phyloP scores from a whole-genome alignment of 1,284 basidiomycete genomes.

The Mycena sp. region DNA sequence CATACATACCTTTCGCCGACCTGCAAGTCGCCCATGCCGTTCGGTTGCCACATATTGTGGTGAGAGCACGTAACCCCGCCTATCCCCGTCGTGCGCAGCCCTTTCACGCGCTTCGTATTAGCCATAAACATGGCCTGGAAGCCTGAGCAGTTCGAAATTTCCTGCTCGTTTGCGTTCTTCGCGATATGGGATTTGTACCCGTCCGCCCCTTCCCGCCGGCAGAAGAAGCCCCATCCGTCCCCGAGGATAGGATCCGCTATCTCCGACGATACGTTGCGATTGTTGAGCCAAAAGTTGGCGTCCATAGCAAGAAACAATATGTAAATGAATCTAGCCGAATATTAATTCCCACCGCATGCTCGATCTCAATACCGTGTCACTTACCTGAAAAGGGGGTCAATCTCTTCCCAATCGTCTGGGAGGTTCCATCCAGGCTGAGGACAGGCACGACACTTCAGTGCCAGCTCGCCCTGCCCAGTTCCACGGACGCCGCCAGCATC shows the following conservation, averaged over 20 bases:
- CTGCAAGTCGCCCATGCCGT: conserved; percentile 36
- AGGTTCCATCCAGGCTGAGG: conserved; percentile 23
- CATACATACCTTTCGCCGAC: conserved; percentile 29
- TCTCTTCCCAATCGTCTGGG: conserved; percentile 1
- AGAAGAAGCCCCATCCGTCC: conserved; percentile 42
- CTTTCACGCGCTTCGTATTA: conserved; percentile 7
- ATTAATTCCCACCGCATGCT: background rate
- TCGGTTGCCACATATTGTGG: conserved; percentile 11
- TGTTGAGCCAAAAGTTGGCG: conserved; percentile 45
- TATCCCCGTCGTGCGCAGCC: conserved; percentile 18
- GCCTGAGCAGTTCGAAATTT: conserved; percentile 6
- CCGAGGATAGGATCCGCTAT: conserved; percentile 38
- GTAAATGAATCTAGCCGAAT: conserved; percentile 33
- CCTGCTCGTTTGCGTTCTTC: background rate
- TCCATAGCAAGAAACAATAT: conserved; percentile 32
- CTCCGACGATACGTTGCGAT: conserved; percentile 39
- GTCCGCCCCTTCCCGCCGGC: conserved; percentile 5
- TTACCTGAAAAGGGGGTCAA: background rate
- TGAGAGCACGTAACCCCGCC: background rate
- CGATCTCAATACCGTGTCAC: background rate
- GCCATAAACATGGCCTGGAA: conserved; percentile 15
- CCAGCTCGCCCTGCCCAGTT: background rate
- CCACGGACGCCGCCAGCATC: background rate
- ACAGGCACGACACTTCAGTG: background rate
- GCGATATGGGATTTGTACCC: conserved; percentile 10